phyloP scores from a whole-genome alignment of 2,329 filamentous ascomycete genomes.

The Esteya vermicola region DNA sequence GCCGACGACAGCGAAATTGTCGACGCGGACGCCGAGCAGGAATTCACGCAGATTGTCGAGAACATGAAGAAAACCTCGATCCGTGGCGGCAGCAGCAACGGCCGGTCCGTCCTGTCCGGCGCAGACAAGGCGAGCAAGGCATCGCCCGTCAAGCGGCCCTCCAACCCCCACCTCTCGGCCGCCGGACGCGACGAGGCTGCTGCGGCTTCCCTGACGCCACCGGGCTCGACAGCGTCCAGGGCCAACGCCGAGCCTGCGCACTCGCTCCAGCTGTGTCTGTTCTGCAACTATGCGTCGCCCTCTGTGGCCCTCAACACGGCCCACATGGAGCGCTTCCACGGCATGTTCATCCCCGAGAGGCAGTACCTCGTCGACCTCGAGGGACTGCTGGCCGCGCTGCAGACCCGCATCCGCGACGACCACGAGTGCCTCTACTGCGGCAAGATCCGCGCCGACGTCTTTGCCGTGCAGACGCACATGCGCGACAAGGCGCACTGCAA shows the following conservation, averaged over 20 bases:
- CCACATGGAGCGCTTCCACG: conserved; percentile 87
- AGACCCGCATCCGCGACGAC: conserved; percentile 64
- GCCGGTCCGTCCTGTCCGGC: no score
- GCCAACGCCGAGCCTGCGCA: conserved; percentile 21
- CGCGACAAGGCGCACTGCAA: conserved; percentile 93
- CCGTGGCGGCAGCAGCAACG: no score
- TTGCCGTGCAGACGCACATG: conserved; percentile 91
- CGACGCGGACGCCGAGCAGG: conserved; percentile 56
- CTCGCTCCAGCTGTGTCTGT: conserved; percentile 54
- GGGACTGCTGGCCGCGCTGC: conserved; percentile 64
- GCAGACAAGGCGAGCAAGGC: conserved; percentile 23
- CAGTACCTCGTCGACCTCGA: conserved; percentile 70
- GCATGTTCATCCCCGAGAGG: conserved; percentile 91
- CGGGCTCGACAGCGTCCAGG: conserved; percentile 15
- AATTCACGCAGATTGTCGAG: conserved; percentile 66
- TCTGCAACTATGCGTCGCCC: conserved; percentile 80
- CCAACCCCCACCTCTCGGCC: conserved; percentile 31
- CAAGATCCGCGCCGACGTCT: conserved; percentile 63
- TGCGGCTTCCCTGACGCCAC: conserved; percentile 8
- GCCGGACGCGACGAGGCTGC: conserved; percentile 12
- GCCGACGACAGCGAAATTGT: conserved; percentile 24
- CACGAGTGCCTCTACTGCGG: conserved; percentile 82
- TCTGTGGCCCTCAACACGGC: conserved; percentile 60
- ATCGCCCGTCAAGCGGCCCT: conserved; percentile 40
- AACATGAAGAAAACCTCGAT: conserved; percentile 53